Conservation (phyloP, 108 stramenopile species). For the Schizochytrium sp. region DNA sequence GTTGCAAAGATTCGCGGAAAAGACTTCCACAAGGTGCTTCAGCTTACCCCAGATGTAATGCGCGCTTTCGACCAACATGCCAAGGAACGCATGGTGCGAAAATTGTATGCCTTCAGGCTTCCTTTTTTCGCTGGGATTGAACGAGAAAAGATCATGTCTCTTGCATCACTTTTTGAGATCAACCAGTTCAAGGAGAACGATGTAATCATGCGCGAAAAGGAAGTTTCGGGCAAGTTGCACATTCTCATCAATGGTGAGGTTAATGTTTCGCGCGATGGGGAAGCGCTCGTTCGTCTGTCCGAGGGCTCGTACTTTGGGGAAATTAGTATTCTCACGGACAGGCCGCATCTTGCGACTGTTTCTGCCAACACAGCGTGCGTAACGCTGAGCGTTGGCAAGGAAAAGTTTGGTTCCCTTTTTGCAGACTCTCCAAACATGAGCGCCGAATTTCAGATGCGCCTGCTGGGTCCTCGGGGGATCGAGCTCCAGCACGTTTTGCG, state of each 20-base stretch:
- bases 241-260: background rate
- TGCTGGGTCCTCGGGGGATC: background rate
- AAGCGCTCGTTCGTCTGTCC: background rate
- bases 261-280: background rate
- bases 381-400: background rate
- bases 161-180: background rate
- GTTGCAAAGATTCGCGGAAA: background rate
- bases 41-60: background rate
- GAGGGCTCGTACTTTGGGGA: background rate
- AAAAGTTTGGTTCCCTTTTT: background rate
- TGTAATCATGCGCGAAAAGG: background rate
- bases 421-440: background rate
- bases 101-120: background rate
- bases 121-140: background rate
- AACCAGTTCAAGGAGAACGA: background rate
- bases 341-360: constrained; percentile 8
- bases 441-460: background rate
- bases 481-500: background rate
- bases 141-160: background rate
- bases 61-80: background rate
- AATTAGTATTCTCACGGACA: background rate
- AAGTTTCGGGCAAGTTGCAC: background rate
- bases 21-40: background rate
- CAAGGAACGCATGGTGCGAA: background rate
- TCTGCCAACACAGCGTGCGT: background rate